Base-by-base conservation (phyloP, 2,329 filamentous ascomycete species). In the Apiospora phragmitis region DNA sequence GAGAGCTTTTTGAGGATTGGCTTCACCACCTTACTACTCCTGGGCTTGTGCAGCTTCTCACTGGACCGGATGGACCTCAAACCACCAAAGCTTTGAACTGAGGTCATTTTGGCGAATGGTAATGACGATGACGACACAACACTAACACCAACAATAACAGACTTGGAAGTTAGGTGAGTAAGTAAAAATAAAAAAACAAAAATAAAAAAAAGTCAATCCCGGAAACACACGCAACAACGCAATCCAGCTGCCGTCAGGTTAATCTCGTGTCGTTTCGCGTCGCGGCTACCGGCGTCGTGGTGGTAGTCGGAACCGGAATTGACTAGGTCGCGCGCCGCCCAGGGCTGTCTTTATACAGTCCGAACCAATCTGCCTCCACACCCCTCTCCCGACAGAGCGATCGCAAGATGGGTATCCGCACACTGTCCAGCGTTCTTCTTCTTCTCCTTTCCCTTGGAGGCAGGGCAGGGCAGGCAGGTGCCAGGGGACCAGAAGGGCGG, bases 1-100 rank as follows among this genome's bases (percentile, higher is more conserved):
- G 65, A 67, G 71, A 87, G 78, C 78, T 90, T 91, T 79, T 90
- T 90, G 69, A 91, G 81, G 62, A 91, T 90, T 12, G 89, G 89
- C 80, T 90, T 91, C 73, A 89, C 87, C 71, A 81, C 82, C 74
- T 85, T 85, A n/a, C n/a, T 65, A 69, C 80, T 80, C 74, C 83
- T 82, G 68, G 83, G 76, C 78, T 89, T 89, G 71, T 82, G 79
- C 75, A 82, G 85, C 69, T 79, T 73, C 69, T 75, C 38, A 71
- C 68, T 55, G 72, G 72, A 72, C 75, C 74, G 41, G 73, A 74
- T 67, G 32, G 71, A 51, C 75, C 74, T 65, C 77, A 76, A 65
- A 75, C 79, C 70, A 77, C 74, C 59, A 51, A 80, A 74, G 35
- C 76, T 78, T 24, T 79, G 77, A 65, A 82, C 77, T 32, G 81